Conservation (phyloP, 768 basidiomycete species). For the Antrodiella citrinella region DNA sequence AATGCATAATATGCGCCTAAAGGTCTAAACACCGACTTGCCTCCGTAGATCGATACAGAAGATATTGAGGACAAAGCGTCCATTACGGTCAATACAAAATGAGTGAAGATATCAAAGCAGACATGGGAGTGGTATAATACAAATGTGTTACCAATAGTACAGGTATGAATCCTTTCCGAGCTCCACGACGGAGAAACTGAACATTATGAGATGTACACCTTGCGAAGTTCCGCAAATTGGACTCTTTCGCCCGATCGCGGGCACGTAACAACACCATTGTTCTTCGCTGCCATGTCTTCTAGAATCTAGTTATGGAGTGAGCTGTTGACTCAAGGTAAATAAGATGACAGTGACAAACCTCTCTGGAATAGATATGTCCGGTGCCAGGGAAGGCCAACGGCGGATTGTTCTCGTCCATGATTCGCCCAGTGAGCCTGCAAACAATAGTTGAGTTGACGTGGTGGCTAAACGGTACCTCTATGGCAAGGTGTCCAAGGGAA, state of each 20-base stretch:
- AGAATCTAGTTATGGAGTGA: no score
- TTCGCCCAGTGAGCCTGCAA: slow-evolving; percentile 82
- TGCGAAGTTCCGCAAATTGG: slow-evolving; percentile 59
- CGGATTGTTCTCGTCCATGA: slow-evolving; percentile 92
- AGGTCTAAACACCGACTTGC: no score
- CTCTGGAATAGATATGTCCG: slow-evolving; percentile 88
- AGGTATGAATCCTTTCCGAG: slow-evolving; percentile 4
- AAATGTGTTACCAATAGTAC: slow-evolving; percentile 2
- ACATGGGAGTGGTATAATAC: slow-evolving; percentile 6
- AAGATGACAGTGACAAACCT: no score
- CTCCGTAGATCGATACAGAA: no score
- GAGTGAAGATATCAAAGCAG: not conserved
- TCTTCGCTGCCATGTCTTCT: slow-evolving; percentile 78
- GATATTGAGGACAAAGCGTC: no score
- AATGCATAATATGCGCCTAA: no score
- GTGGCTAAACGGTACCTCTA: slow-evolving; percentile 86
- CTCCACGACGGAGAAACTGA: no score
- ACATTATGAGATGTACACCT: slow-evolving; percentile 90
- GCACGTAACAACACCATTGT: slow-evolving; percentile 75
- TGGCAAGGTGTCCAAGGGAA: slow-evolving; percentile 66
- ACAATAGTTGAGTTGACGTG: slow-evolving; percentile 95
- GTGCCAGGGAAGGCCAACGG: slow-evolving; percentile 81
- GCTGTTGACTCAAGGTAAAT: not conserved
- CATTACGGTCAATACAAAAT: no score
- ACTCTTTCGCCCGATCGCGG: slow-evolving; percentile 65